A percentile compares a stretch with the other conserved stretches of the same genome.
These are phyloP conservation scores for Colletotrichum brevisporum DNA, from an alignment of 2,329 filamentous ascomycete genomes.

Conservation along the genomic window DNA sequence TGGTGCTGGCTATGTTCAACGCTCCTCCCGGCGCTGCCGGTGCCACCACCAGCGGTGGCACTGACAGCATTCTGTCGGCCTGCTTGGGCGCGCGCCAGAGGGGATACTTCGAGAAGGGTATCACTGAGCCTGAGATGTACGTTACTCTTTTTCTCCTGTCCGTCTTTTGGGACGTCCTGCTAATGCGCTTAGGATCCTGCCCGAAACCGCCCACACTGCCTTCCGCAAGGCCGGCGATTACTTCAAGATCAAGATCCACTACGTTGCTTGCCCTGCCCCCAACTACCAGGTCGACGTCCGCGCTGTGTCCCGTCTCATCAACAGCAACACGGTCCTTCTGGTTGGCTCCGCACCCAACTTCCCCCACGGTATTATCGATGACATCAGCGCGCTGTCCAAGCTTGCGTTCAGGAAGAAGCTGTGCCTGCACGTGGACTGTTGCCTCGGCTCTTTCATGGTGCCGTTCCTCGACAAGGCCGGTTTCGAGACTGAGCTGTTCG, in stretches of 20 bases:
- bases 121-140: conserved; percentile 95
- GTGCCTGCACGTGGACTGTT: conserved; percentile 97
- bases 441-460: conserved; percentile 93
- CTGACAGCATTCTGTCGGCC: conserved; percentile 97
- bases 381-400: conserved; percentile 87
- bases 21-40: conserved; percentile 88
- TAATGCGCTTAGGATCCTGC: conserved; percentile 79
- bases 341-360: conserved; percentile 98
- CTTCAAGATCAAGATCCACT: conserved; percentile 95
- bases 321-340: conserved; percentile 92
- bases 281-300: conserved; percentile 86
- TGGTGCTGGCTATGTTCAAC: conserved; percentile 89
- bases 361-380: conserved; percentile 97
- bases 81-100: conserved; percentile 92
- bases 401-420: conserved; percentile 85
- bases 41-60: conserved; percentile 92
- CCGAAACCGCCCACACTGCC: conserved; percentile 93
- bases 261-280: conserved; percentile 89
- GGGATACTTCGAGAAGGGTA: conserved; percentile 85
- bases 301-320: conserved; percentile 86
- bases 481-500: conserved; percentile 89
- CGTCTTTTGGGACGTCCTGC: background rate
- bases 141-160: conserved; percentile 46
- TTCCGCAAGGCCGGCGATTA: conserved; percentile 96
- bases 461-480: conserved; percentile 94